Base-by-base conservation (phyloP, 352 stramenopile genomes). In the Pilasporangium apinafurcum region DNA sequence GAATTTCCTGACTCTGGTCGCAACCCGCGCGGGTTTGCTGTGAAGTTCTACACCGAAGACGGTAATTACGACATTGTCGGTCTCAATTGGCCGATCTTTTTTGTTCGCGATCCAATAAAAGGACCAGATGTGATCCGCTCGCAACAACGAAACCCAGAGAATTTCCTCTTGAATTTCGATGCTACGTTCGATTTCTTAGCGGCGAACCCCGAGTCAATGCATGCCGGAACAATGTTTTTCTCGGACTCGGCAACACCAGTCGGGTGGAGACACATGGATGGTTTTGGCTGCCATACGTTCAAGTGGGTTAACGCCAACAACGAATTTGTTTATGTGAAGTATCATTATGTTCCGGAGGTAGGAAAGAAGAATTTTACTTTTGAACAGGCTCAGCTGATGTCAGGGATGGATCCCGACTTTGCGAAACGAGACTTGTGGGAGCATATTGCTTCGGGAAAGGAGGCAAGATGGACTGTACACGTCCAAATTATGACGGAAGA, bases 71-170 rank as follows among this genome's bases (percentile, higher is more conserved):
- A 96, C 56, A 50, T 97, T 16, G 86, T 97, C 28, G 86, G 85
- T 17, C 94, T 95, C 68, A 96, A 96, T 60, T 95, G 83, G 43
- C 89, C 89, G n/a, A 84, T 97, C 28, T 97, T 97, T 53, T 96
- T 96, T 55, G 87, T 97, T 44, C 73, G 88, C 14, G 88, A 97
- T 53, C 74, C 87, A 5, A 89, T 95, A 24, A 67, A 95, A 21
- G 95, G 95, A 53, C 88, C 88, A 8, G 84, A 76, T 47, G 93
- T 96, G 53, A 96, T 96, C 51, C 88, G 95, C 61, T 94, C 87
- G 33, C 86, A 95, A 57, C 95, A 97, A 62, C 74, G 86, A 26
- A 78, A 96, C 52, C 83, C 88, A 10, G 59, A 61, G 39, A 95
- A 81, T 26, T 78, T 95, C 48, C 48, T 95, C 16, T 83, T 89